Evolutionary conservation across 2,329 filamentous ascomycete genomes (phyloP), one percentile per base, ranked within the genome.

Genomic region (Diaporthe sp.): DNA sequence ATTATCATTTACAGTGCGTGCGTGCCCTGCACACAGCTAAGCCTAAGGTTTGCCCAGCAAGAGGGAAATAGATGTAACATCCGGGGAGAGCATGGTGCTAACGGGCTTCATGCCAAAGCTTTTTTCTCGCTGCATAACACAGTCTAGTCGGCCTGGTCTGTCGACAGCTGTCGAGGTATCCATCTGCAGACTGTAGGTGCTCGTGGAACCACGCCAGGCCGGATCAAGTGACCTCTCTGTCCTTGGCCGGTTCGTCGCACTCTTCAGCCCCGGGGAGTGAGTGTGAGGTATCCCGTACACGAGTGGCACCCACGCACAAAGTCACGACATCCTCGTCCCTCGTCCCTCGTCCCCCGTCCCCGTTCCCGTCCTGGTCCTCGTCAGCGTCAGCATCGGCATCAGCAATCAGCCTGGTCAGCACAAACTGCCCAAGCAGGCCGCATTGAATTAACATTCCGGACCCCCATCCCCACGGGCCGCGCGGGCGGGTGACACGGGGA

Each of bases 401-500:
- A 49, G 61, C 62, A 55, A 44, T 49, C 51, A 25, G 25, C 25
- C 25, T 25, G 25, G 25, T 25, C 25, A 71, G 42, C 59, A 62
- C 39, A 22, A 5, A 53, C 13, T 44, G 62, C 17, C n/a, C 28
- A 61, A n/a, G 8, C 42, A 46, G 58, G 70, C 42, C 44, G 55
- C 55, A 58, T 46, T 53, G 55, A 42, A 55, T 55, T 55, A 53
- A 31, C 71, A 55, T 65, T 46, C 71, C 51, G 71, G 58, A 73
- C 25, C 49, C 49, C 57, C 39, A 31, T 51, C 46, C 55, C 57
- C 67, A 59, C 68, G 68, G 61, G 46, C 53, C 55, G 61, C 58
- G 58, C 46, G 55, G 58, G 58, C 68, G 57, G 73, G 67, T 62
- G 44, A 42, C 57, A 69, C 42, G 67, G 68, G 68, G 72, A 72